Base-by-base conservation (phyloP, 768 basidiomycete genomes). In the Tulasnella sp. region DNA sequence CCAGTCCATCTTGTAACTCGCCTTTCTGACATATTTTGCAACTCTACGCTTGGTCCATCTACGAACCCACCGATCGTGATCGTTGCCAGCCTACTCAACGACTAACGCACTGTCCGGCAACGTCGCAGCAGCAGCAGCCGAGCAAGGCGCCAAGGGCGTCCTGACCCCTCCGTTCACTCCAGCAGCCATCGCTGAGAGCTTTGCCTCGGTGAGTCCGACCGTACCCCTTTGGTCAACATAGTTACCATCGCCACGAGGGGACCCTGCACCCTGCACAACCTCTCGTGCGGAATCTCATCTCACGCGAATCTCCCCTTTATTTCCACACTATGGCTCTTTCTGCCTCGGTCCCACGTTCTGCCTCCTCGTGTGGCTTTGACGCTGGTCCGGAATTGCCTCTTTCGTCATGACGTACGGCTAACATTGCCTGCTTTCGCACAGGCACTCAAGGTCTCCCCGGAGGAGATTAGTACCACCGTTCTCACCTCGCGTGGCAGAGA, bases 121-220 rank as follows among this genome's bases (percentile, higher is more conserved):
- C 32, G 50, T 43, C 49, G 19, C 27, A 27, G 40, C 54, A 9
- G 54, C 54, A 31, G 54, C 36, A 23, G 19, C 21, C 29, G 54
- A 56, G 37, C 40, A 56, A 29, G 39, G 39, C 7, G 54, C 27
- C 19, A 46, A 43, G 23, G 54, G 54, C n/a, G 32, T 56, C 41
- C 17, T 56, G 23, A 56, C 54, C n/a, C 54, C 54, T 17, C 54
- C 54, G 31, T 56, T 56, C 31, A 56, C 54, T 19, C 54, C 54
- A 23, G 54, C 21, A 21, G 31, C 37, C 23, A 41, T 57, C 42
- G 31, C 37, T 23, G 55, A 43, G 21, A 46, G 42, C 31, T 57
- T 57, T 36, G 55, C 55, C 2, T 29, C 55, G 17, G 55, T 57
- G 55, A 57, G 55, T 57, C 39, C 29, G 31, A 5, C 29, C 40